Conservation (phyloP, 306 rosid species). For the Gastrolobium villosum region DNA sequence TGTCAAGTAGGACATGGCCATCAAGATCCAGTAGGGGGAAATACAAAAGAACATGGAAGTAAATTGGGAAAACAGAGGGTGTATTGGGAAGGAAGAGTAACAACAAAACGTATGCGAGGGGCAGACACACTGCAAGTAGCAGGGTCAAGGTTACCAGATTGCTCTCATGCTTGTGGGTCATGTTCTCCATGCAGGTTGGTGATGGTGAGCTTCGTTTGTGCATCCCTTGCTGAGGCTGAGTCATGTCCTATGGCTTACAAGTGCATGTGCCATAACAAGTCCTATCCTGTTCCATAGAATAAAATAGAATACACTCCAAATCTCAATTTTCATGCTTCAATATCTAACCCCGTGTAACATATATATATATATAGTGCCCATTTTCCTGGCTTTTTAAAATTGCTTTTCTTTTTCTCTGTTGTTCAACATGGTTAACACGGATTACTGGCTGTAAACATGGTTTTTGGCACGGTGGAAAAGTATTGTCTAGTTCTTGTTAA, state of each 20-base stretch:
- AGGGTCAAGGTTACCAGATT: slow-evolving; percentile 84
- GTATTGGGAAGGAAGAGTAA: slow-evolving; percentile 36
- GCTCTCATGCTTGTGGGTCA: slow-evolving; percentile 89
- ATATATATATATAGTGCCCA: slow-evolving; percentile 1
- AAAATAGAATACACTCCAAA: not conserved
- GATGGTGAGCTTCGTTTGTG: slow-evolving; percentile 86
- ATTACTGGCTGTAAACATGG: slow-evolving; percentile 26
- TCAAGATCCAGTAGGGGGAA: not conserved
- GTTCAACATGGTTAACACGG: slow-evolving; percentile 16
- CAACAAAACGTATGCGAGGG: slow-evolving; percentile 2
- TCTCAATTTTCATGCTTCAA: slow-evolving; percentile 10
- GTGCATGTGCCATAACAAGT: slow-evolving; percentile 87
- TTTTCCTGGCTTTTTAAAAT: not conserved
- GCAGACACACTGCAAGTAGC: slow-evolving; percentile 69
- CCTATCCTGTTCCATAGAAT: slow-evolving; percentile 80
- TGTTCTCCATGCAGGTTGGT: slow-evolving; percentile 81
- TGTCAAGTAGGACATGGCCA: slow-evolving; percentile 32
- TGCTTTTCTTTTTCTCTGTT: not conserved
- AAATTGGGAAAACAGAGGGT: not conserved
- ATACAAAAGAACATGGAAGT: slow-evolving; percentile 18
- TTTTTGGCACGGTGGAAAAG: slow-evolving; percentile 28
- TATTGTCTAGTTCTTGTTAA: not conserved
- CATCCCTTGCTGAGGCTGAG: slow-evolving; percentile 77
- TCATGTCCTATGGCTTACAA: slow-evolving; percentile 95
- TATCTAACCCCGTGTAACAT: slow-evolving; percentile 29